phyloP scores from a whole-genome alignment of 495 filamentous ascomycete genomes.

The Emericellopsis terricola region DNA sequence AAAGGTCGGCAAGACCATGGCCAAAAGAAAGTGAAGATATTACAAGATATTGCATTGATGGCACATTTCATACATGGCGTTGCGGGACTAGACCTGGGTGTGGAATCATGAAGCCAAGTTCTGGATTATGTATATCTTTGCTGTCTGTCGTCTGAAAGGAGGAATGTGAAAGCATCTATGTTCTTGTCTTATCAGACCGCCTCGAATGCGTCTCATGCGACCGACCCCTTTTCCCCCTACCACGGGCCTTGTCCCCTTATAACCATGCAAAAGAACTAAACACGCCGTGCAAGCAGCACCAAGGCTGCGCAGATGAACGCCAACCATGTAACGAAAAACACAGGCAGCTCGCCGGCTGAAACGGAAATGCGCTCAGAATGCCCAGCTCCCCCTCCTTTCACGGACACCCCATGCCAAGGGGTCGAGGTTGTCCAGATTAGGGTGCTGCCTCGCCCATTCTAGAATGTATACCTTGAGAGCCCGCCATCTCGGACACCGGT shows the following conservation, averaged over 20 bases:
- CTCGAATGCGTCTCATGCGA: too few species aligned
- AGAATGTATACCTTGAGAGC: slow-evolving; percentile 64
- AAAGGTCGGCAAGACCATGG: slow-evolving; percentile 9
- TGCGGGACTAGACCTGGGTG: too few species aligned
- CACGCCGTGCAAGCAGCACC: not conserved
- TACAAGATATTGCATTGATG: not conserved
- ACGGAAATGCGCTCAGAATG: slow-evolving; percentile 26
- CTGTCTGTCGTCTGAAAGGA: not conserved
- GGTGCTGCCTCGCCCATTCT: slow-evolving; percentile 73
- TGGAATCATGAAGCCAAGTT: not conserved
- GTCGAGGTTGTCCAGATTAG: slow-evolving; percentile 35
- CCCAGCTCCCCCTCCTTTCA: slow-evolving; percentile 69
- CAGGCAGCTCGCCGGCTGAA: too few species aligned
- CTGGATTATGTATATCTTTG: not conserved
- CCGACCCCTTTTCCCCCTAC: too few species aligned
- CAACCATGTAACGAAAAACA: too few species aligned
- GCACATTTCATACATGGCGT: too few species aligned
- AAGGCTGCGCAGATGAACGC: not conserved
- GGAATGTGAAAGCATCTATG: too few species aligned
- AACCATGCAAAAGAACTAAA: not conserved
- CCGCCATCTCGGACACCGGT: slow-evolving; percentile 48
- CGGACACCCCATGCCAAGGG: slow-evolving; percentile 51
- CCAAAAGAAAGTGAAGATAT: slow-evolving; percentile 11
- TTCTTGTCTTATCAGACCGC: too few species aligned
- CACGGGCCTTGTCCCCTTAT: too few species aligned